phyloP scores from a whole-genome alignment of 805 yeast genomes.

The Zygotorulaspora danielsina region DNA sequence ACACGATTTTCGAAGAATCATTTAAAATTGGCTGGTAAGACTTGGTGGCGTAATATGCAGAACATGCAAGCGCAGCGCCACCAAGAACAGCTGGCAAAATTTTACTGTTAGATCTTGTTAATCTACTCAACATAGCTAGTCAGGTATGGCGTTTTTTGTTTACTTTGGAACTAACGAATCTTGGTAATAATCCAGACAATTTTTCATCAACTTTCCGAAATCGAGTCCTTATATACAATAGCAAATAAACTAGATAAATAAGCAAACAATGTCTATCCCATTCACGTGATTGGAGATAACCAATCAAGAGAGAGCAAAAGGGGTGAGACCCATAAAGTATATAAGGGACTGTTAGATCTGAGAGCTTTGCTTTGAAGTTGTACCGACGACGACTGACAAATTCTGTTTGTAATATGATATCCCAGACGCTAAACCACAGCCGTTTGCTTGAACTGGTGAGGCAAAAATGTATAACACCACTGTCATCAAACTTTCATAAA shows the following conservation, averaged over 20 bases:
- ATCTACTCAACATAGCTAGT: slow-evolving; percentile 26
- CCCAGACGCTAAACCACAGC: slow-evolving; percentile 26
- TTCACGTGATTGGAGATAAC: slow-evolving; percentile 11
- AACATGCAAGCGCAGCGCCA: slow-evolving; percentile 45
- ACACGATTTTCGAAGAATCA: slow-evolving; percentile 43
- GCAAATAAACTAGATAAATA: background rate
- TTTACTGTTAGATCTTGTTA: slow-evolving; percentile 21
- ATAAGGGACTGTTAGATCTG: background rate
- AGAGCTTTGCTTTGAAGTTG: background rate
- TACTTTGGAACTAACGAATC: too few relatives aligned
- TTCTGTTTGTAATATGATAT: background rate
- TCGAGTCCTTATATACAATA: background rate
- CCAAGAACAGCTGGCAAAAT: slow-evolving; percentile 43
- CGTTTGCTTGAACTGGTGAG: slow-evolving; percentile 50
- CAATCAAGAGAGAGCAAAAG: slow-evolving; percentile 12
- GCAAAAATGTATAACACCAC: slow-evolving; percentile 64
- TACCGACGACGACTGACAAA: background rate
- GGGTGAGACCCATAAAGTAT: background rate
- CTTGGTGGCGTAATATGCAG: slow-evolving; percentile 29
- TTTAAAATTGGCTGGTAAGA: slow-evolving; percentile 29
- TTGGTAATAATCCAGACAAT: too few relatives aligned
- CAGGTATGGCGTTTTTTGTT: too few relatives aligned
- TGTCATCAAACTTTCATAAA: slow-evolving; percentile 67
- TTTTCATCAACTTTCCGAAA: background rate
- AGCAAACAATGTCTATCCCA: background rate